These are phyloP conservation scores for Sonneratia alba DNA, from an alignment of 345 rosid genomes.

Conservation along the genomic window DNA sequence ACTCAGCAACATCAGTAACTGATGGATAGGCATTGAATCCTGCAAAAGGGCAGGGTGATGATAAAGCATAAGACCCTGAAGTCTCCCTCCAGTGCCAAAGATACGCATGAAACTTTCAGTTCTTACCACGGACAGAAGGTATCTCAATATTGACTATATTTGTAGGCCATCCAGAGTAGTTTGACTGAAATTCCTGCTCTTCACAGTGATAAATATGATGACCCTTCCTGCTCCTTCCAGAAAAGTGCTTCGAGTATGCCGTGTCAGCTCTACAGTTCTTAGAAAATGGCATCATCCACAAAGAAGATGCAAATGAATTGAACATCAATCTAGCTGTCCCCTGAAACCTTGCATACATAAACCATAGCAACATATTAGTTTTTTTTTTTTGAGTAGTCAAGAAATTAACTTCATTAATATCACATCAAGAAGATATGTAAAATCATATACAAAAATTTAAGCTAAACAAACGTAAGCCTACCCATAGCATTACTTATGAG, in stretches of 20 bases:
- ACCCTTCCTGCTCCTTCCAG: slow-evolving; percentile 41
- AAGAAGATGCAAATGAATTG: slow-evolving; percentile 80
- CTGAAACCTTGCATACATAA: slow-evolving; percentile 69
- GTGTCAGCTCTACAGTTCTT: slow-evolving; percentile 72
- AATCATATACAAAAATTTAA: too few relatives aligned
- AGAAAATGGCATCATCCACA: slow-evolving; percentile 90
- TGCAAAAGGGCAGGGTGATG: slow-evolving; percentile 20
- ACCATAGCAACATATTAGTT: slow-evolving; percentile 18
- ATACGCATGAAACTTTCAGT: not conserved
- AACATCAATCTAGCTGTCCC: slow-evolving; percentile 89
- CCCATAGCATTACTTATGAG: too few relatives aligned
- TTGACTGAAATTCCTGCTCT: slow-evolving; percentile 58
- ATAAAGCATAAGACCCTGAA: slow-evolving; percentile 11
- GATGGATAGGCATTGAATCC: slow-evolving; percentile 65
- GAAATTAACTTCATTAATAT: too few relatives aligned
- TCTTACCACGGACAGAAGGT: slow-evolving; percentile 67
- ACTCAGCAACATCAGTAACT: slow-evolving; percentile 39
- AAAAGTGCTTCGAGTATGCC: slow-evolving; percentile 64
- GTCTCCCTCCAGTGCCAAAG: not conserved
- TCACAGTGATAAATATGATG: slow-evolving; percentile 63
- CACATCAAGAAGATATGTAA: too few relatives aligned
- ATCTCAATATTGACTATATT: slow-evolving; percentile 86
- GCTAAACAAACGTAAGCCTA: too few relatives aligned
- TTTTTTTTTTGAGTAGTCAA: too few relatives aligned
- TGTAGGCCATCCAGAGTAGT: slow-evolving; percentile 97